phyloP scores from a whole-genome alignment of 345 rosid species.

The Brassica juncea region DNA sequence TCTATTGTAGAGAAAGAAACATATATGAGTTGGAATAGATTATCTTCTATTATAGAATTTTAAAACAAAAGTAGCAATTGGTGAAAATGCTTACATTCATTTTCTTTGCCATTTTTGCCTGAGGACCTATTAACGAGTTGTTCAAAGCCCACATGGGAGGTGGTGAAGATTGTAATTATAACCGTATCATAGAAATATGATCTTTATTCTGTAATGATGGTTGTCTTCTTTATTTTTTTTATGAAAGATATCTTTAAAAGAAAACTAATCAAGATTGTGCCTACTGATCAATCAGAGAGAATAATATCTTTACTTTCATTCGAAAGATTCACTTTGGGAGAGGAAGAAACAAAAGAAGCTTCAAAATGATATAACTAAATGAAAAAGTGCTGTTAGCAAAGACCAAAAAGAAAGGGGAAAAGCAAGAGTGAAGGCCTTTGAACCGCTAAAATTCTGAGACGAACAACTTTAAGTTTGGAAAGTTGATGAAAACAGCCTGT shows the following conservation, averaged over 20 bases:
- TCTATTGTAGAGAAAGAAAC: background rate
- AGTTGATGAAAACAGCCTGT: slow-evolving; percentile 19
- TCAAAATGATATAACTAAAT: slow-evolving; percentile 8
- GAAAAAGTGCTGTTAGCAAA: slow-evolving; percentile 3
- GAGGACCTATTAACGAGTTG: background rate
- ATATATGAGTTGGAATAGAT: no score
- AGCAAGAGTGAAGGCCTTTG: slow-evolving; percentile 28
- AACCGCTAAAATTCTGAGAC: slow-evolving; percentile 32
- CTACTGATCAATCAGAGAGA: slow-evolving; percentile 28
- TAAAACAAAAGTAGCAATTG: background rate
- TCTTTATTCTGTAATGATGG: background rate
- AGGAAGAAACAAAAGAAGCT: slow-evolving; percentile 22
- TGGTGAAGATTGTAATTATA: background rate
- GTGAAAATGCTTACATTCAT: background rate
- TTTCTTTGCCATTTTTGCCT: background rate
- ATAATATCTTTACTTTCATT: slow-evolving; percentile 32
- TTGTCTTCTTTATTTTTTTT: background rate
- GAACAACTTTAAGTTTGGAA: slow-evolving; percentile 31
- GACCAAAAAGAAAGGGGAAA: slow-evolving; percentile 10
- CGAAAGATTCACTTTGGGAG: slow-evolving; percentile 22
- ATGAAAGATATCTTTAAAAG: background rate
- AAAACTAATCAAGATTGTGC: slow-evolving; percentile 11
- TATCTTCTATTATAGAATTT: no score
- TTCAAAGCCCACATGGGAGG: background rate
- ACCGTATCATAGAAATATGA: background rate